phyloP scores from a whole-genome alignment of 257 asterid species.

The Plantago major region DNA sequence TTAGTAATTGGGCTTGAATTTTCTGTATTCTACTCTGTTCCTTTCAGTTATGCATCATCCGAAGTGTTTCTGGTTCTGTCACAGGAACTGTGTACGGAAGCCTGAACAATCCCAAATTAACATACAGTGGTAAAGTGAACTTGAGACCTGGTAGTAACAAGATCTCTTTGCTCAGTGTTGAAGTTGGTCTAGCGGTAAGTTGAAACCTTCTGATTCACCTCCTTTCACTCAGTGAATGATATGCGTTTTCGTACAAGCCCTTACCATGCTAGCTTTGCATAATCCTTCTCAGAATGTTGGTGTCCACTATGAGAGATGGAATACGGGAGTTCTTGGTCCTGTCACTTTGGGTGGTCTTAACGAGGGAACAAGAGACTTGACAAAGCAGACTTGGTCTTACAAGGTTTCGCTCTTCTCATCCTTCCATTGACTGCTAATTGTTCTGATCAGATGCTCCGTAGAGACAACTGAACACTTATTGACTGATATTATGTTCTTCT shows the following conservation, averaged over 20 bases:
- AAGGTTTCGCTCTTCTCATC: constrained; percentile 36
- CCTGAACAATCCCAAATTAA: constrained; percentile 57
- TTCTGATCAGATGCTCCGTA: not conserved
- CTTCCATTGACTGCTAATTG: not conserved
- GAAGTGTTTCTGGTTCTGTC: constrained; percentile 7
- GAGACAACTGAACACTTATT: not conserved
- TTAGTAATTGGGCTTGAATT: not conserved
- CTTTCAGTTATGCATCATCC: not conserved
- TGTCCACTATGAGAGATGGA: constrained; percentile 60
- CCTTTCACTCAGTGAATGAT: not conserved
- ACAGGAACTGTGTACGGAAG: constrained; percentile 61
- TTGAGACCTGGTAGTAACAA: constrained; percentile 71
- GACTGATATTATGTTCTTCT: not conserved
- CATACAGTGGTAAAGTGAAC: constrained; percentile 46
- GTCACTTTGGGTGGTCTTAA: constrained; percentile 52
- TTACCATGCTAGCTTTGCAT: not conserved
- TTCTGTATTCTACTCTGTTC: not conserved
- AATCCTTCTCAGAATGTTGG: constrained; percentile 60
- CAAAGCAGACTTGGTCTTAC: constrained; percentile 68
- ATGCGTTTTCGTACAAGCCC: too few species aligned
- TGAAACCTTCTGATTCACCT: constrained; percentile 3
- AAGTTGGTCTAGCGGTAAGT: constrained; percentile 88
- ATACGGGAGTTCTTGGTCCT: constrained; percentile 77
- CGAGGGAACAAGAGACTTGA: constrained; percentile 56
- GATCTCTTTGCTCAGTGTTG: constrained; percentile 74